A percentile compares a stretch with the other conserved stretches of the same genome.
Conservation (phyloP, 495 filamentous ascomycete species). For the Usnea hakonensis region DNA sequence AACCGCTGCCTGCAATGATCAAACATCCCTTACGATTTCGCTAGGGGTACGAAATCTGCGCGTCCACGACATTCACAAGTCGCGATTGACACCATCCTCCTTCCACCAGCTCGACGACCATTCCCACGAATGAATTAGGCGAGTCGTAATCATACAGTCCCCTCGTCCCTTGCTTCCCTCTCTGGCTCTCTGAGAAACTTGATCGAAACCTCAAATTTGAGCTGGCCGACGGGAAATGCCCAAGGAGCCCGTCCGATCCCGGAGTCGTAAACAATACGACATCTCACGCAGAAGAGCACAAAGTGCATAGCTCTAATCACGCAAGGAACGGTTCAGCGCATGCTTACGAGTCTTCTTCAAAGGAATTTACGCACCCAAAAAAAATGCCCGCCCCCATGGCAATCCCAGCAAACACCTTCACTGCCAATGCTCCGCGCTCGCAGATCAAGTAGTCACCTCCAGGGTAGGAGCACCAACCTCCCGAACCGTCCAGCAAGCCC, state of each 20-base stretch:
- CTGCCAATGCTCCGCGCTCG: neutral
- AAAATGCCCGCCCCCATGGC: neutral
- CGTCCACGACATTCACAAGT: neutral
- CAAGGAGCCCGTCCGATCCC: neutral
- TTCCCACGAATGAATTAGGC: neutral
- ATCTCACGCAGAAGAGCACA: neutral
- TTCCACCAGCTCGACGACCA: neutral
- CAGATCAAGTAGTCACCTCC: neutral
- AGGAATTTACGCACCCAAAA: neutral
- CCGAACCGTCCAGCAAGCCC: neutral
- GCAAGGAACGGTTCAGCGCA: too few relatives aligned
- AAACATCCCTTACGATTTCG: neutral
- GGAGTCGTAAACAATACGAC: neutral
- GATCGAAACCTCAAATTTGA: constrained; percentile 4
- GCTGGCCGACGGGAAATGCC: neutral
- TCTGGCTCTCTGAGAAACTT: neutral
- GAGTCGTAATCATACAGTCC: neutral
- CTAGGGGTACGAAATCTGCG: neutral
- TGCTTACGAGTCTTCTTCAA: neutral
- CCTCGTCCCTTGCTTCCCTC: neutral
- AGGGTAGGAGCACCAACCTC: neutral
- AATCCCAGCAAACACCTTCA: neutral
- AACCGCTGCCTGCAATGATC: neutral
- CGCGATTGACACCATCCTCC: neutral
- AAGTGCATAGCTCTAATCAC: neutral